phyloP scores from a whole-genome alignment of 2,329 filamentous ascomycete species.

The Juglanconis juglandina region DNA sequence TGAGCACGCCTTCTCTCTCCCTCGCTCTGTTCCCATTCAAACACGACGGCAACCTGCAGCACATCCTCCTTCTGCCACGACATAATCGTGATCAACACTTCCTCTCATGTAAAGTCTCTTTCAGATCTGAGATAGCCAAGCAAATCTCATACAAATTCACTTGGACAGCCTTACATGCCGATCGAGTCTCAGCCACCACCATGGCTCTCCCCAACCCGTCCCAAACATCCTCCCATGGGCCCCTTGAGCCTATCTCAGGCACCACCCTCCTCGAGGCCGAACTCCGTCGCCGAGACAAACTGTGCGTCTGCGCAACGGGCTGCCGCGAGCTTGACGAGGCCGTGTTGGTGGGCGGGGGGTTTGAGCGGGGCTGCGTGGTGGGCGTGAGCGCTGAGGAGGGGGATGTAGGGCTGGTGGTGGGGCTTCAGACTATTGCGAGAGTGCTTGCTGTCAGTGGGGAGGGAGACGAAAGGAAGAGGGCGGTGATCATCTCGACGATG shows the following conservation, averaged over 20 bases:
- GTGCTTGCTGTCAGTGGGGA: constrained; percentile 11
- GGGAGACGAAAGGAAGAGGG: constrained; percentile 27
- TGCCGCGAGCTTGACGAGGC: constrained; percentile 48
- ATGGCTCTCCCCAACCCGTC: constrained; percentile 17
- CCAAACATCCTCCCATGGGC: constrained; percentile 47
- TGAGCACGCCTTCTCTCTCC: too few relatives aligned
- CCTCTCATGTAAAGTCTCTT: too few relatives aligned
- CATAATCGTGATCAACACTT: too few relatives aligned
- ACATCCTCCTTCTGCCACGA: too few relatives aligned
- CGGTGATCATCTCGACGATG: constrained; percentile 48
- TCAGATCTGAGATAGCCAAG: too few relatives aligned
- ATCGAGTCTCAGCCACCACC: constrained; percentile 8
- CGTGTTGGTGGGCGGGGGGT: constrained; percentile 37
- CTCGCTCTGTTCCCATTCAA: too few relatives aligned
- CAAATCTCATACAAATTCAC: too few relatives aligned
- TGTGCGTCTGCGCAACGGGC: constrained; percentile 37
- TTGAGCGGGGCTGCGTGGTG: constrained; percentile 50
- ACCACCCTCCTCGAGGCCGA: constrained; percentile 39
- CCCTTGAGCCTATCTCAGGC: constrained; percentile 42
- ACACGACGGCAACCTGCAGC: too few relatives aligned
- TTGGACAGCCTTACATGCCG: background rate
- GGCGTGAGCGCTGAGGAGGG: constrained; percentile 53
- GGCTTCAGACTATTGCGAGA: constrained; percentile 20
- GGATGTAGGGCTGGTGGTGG: constrained; percentile 44
- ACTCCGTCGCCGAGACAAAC: constrained; percentile 30